A percentile compares a stretch with the other conserved stretches of the same genome.
Conservation (phyloP, 352 stramenopile species). For the Globisporangium heterothallicum region DNA sequence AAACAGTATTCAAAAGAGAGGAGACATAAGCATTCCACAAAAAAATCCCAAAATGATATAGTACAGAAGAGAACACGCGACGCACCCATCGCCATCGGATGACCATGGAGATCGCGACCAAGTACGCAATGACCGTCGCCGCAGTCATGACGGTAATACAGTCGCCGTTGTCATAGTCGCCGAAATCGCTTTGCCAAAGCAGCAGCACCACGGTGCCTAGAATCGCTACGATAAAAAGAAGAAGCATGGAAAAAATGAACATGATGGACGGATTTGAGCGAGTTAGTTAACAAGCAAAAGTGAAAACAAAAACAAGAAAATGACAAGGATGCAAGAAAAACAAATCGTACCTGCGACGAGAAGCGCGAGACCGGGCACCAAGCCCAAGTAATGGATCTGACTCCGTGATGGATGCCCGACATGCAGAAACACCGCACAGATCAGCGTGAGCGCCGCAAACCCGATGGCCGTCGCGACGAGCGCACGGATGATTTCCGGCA, state of each 20-base stretch:
- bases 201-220: constrained; percentile 36
- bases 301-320: not conserved
- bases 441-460: constrained; percentile 34
- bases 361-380: constrained; percentile 45
- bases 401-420: constrained; percentile 52
- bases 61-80: not conserved
- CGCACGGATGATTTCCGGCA: constrained; percentile 32
- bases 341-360: constrained; percentile 29
- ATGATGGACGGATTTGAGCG: no score
- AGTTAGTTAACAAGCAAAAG: no score
- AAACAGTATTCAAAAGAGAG: not conserved
- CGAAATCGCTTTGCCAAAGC: constrained; percentile 54
- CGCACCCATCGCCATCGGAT: constrained; percentile 72
- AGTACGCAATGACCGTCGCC: constrained; percentile 61
- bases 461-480: constrained; percentile 44
- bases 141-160: constrained; percentile 65
- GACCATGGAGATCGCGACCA: constrained; percentile 61
- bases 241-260: no score
- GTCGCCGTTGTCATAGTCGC: constrained; percentile 63
- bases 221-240: constrained; percentile 22
- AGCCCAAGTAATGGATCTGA: constrained; percentile 55
- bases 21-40: not conserved
- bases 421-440: constrained; percentile 58
- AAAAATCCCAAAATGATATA: not conserved
- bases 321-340: no score